Evolutionary conservation across 2,329 filamentous ascomycete species (phyloP), one percentile per base, ranked within the genome.

Genomic region (Claviceps cyperi): DNA sequence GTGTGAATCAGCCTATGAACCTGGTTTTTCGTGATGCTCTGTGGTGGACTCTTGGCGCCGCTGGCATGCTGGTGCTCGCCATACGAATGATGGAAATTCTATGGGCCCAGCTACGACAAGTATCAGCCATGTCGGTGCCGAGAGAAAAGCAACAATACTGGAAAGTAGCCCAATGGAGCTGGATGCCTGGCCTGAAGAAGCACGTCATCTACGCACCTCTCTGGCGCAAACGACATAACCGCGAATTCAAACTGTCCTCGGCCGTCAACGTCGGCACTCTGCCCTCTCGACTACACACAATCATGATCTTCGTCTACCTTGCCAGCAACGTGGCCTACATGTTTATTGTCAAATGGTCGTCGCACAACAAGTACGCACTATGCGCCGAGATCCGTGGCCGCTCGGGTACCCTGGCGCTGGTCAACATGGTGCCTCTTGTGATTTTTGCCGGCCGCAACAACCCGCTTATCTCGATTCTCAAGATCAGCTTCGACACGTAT

Each of bases 401-500:
- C 51, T 85, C 86, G 6, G 92, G 92, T 50, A 84, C 83, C 8
- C 75, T 98, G 55, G 82, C 90, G 4, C 74, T 89, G 11, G 77
- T 94, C 59, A 98, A 96, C 69, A 86, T 97, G 79, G 80, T 98
- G 35, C 90, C 92, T 5, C 80, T 96, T 32, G 77, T 97, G 59
- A 78, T 97, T 55, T 78, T 97, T 51, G 89, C 90, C 13, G 82
- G 88, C 37, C 84, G 92, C 62, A 97, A 97, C 72, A 98, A 97
- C 69, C 87, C 88, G 8, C 73, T 96, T 46, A 96, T 97, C 61
- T 66, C 73, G 3, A 66, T 94, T 36, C 75, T 97, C 51, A 80
- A 84, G 58, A 84, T 97, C 64, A 91, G 86, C 65, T 98, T 96
- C 69, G 92, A 97, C 66, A 94, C 90, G 0, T 97, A 94, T 75